Evolutionary conservation across 164 flowering plant genomes (phyloP), one percentile per base, ranked within the genome.

Genomic region (Tetrastigma voinierianum): DNA sequence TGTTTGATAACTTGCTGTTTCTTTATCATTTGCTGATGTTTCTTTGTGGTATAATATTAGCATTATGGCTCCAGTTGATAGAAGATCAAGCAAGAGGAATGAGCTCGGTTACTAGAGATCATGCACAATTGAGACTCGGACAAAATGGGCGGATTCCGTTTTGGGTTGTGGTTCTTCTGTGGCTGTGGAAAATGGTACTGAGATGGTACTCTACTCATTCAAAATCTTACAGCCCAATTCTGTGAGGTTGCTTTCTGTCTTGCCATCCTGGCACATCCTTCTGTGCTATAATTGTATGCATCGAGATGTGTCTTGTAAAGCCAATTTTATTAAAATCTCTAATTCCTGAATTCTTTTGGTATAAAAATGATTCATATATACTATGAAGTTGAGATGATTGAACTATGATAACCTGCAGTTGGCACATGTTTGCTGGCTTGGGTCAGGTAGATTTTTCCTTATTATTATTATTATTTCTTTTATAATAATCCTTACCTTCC

Each of bases 41-140:
- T 19, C 54, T 47, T 62, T 71, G 56, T 44, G 43, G 21, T 61
- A 14, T 44, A 14, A 25, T 61, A 19, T 40, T 70, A n/a, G n/a
- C n/a, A 14, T 24, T 47, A 55, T 53, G 65, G 61, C 46, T 68
- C 69, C 80, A 92, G 97, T 71, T 88, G 71, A 67, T 92, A 24
- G 89, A 87, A 66, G 90, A 81, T 66, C 78, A 69, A 53, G 46
- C n/a, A 53, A 53, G 81, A 79, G 69, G 81, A 80, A n/a, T n/a
- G n/a, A n/a, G n/a, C 65, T 51, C 76, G 54, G 32, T 51, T 51
- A 54, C 64, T 15, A 76, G 67, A 61, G 72, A 61, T 21, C 70
- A 66, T 66, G 51, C 65, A 47, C 68, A 71, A 62, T 49, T 70
- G 9, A 57, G n/a, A 46, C 44, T 11, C 60, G 46, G 86, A 78